Evolutionary conservation across 129 eudicot species (phyloP).

Genomic region (sunflower (Helianthus annuus)): HanXRQr2.0-SUNRISE NC_035446.2:76371783-76372282

Average conservation of each 20-base stretch:
- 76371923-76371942: slow-evolving; percentile 11
- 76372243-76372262: too few relatives aligned
- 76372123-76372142: too few relatives aligned
- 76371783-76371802: slow-evolving; percentile 77
- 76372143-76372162: too few relatives aligned
- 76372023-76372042: too few relatives aligned
- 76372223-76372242: too few relatives aligned
- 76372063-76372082: too few relatives aligned
- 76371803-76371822: slow-evolving; percentile 86
- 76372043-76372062: background rate
- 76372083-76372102: background rate
- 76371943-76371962: slow-evolving; percentile 18
- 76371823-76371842: slow-evolving; percentile 76
- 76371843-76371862: slow-evolving; percentile 77
- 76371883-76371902: slow-evolving; percentile 58
- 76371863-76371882: slow-evolving; percentile 62
- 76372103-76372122: too few relatives aligned
- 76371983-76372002: slow-evolving; percentile 49
- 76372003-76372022: background rate
- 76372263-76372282: too few relatives aligned
- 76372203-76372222: too few relatives aligned
- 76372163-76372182: too few relatives aligned
- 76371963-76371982: slow-evolving; percentile 27
- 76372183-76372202: too few relatives aligned
- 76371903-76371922: slow-evolving; percentile 32